A percentile compares a stretch with the other conserved stretches of the same genome.
phyloP scores from a whole-genome alignment of 2,329 filamentous ascomycete species.

The Colletotrichum falcatum region DNA sequence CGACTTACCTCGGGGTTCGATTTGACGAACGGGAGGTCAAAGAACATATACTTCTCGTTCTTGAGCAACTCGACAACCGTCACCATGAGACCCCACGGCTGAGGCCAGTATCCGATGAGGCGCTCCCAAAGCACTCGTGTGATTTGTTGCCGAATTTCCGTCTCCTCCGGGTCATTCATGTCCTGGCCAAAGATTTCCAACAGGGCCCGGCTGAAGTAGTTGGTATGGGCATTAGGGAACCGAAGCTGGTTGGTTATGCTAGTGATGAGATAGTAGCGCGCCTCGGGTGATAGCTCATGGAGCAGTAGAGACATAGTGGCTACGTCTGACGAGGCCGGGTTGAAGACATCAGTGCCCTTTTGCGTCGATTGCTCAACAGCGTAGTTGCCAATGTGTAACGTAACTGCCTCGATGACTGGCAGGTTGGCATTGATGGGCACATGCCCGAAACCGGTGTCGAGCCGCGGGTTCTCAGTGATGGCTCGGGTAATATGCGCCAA shows the following conservation, averaged over 20 bases:
- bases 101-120: conserved; percentile 87
- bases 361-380: conserved; percentile 72
- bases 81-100: conserved; percentile 94
- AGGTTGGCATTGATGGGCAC: conserved; percentile 76
- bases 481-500: conserved; percentile 82
- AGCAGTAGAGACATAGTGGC: conserved; percentile 81
- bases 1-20: conserved; percentile 81
- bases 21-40: conserved; percentile 93
- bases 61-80: conserved; percentile 91
- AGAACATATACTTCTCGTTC: conserved; percentile 92
- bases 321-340: conserved; percentile 73
- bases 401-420: conserved; percentile 81
- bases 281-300: conserved; percentile 79
- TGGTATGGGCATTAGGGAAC: conserved; percentile 88
- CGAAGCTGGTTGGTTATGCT: conserved; percentile 93
- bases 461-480: conserved; percentile 70
- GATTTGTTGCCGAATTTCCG: conserved; percentile 89
- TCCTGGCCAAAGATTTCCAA: conserved; percentile 88
- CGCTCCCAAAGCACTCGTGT: conserved; percentile 90
- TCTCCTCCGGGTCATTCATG: conserved; percentile 78
- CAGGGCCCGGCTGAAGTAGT: conserved; percentile 90
- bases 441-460: conserved; percentile 74
- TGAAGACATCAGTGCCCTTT: conserved; percentile 73
- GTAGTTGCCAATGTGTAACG: conserved; percentile 83
- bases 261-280: conserved; percentile 84